Evolutionary conservation across 495 filamentous ascomycete genomes (phyloP), one percentile per base, ranked within the genome.

Genomic region (Lepraria neglecta): DNA sequence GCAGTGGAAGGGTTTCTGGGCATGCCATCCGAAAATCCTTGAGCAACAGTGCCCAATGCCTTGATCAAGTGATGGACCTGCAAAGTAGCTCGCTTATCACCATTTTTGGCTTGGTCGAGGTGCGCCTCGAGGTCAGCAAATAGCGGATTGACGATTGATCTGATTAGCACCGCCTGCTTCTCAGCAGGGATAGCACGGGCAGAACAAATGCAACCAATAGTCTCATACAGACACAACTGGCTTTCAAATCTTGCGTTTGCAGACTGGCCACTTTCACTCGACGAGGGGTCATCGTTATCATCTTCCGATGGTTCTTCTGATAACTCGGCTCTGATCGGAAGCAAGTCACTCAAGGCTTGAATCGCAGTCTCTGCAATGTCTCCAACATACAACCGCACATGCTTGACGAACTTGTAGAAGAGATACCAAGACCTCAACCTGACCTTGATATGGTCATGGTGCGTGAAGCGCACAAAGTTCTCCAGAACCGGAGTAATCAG

Each of bases 61-160:
- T 97, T 92, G 62, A 97, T 90, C 62, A 92, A 84, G 71, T 99
- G 94, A 69, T 97, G 95, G 19, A 97, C 87, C 72, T 99, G 94
- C 12, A 95, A 76, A 44, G 87, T 71, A 0, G 91, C 86, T 65
- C 88, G 85, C 58, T 88, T 83, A 70, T 97, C 90, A 7, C 90
- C 88, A 56, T 82, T 70, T 68, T 89, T 89, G 19, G 94, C 94
- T 45, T 80, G 73, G 19, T 74, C 76, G 15, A 97, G 76, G 66
- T 91, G 85, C 44, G 81, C 80, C 64, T 95, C 83, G 77, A 97
- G 89, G 63, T 96, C 90, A 24, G 77, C 73, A 66, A 95, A 95
- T 14, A 99, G 75, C 5, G 92, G 94, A 38, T 82, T 85, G 77
- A 95, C 85, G 52, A 97, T 88, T 3, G 88, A 88, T 70, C 88